Base-by-base conservation (phyloP, 805 yeast species). In the Teunomyces panamensis region DNA sequence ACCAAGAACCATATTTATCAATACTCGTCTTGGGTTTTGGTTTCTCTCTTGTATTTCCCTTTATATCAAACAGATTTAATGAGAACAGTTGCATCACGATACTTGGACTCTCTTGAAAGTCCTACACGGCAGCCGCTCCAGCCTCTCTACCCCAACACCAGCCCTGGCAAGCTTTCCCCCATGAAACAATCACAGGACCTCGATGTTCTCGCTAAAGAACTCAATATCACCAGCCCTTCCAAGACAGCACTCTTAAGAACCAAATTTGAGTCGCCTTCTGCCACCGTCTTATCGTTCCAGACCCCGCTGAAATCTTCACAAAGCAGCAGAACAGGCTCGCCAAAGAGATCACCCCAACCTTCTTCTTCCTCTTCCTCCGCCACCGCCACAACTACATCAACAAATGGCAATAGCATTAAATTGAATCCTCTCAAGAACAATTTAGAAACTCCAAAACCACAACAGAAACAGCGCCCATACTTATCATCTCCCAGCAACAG, bases 221-320 rank as follows among this genome's bases (percentile, higher is more conserved):
- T 73, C 50, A 61, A 67, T 44, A 51, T 68, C 1, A 9, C 51
- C 29, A 57, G 60, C 16, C 62, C 68, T 7, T 51, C 57, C 16
- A 65, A 62, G 39, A 56, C 64, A 4, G 64, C 59, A 5, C 50
- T 67, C 16, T 54, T 69, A 11, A 57, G 69, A 35, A 53, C 68
- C 4, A 60, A 63, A 34, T 73, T 66, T 47, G 75, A 71, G 44
- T 60, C 74, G 0, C 73, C 74, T 2, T 69, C 75, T 9, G 77
- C 71, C 1, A 73, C 76, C 0, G 69, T 73, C 3, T 67, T 73
- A 2, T 64, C 74, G 4, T 73, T 73, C 56, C 72, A 71, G 49
- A 57, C 65, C 13, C 67, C 73, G 1, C 56, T 57, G 47, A 59
- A 59, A 44, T 46, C 56, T 13, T 50, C 67, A 9, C 49, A 54